Conservation (phyloP, 352 stramenopile genomes). For the Pythium dissotocum region DNA sequence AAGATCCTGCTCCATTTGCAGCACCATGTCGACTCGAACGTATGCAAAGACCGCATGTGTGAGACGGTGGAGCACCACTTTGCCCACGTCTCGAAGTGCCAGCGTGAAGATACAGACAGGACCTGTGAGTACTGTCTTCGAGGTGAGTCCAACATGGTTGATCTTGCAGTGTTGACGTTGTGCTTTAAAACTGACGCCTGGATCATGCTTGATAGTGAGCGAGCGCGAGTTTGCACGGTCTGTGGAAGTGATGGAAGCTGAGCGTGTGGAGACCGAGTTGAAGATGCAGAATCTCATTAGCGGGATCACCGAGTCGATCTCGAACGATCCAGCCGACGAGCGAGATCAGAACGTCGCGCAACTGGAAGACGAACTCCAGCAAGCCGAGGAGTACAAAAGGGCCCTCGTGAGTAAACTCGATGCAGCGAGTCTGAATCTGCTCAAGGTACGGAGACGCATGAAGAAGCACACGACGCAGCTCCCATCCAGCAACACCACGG, state of each 20-base stretch:
- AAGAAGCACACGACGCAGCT: slow-evolving; percentile 11
- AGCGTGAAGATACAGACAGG: slow-evolving; percentile 15
- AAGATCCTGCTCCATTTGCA: slow-evolving; percentile 32
- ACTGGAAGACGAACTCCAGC: slow-evolving; percentile 35
- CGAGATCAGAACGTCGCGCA: slow-evolving; percentile 33
- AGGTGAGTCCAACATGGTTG: slow-evolving; percentile 20
- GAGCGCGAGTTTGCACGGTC: slow-evolving; percentile 32
- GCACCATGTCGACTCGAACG: slow-evolving; percentile 30
- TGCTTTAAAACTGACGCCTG: neutral
- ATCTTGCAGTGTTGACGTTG: neutral
- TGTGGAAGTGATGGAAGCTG: slow-evolving; percentile 32
- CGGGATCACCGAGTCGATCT: slow-evolving; percentile 26
- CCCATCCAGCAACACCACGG: slow-evolving; percentile 13
- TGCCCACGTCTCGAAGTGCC: slow-evolving; percentile 29
- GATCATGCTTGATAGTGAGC: slow-evolving; percentile 7
- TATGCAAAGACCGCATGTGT: slow-evolving; percentile 30
- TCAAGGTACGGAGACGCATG: slow-evolving; percentile 25
- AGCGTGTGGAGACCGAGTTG: slow-evolving; percentile 26
- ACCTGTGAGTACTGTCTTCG: slow-evolving; percentile 38
- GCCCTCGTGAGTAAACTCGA: slow-evolving; percentile 24
- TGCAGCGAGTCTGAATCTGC: slow-evolving; percentile 21
- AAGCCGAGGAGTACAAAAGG: slow-evolving; percentile 32
- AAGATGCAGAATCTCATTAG: slow-evolving; percentile 30
- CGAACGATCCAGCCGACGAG: slow-evolving; percentile 28
- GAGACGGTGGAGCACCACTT: slow-evolving; percentile 35